Evolutionary conservation across 1,139 yeast species (phyloP).

Genomic region (Zhuliangozyma blackwelliae): DNA sequence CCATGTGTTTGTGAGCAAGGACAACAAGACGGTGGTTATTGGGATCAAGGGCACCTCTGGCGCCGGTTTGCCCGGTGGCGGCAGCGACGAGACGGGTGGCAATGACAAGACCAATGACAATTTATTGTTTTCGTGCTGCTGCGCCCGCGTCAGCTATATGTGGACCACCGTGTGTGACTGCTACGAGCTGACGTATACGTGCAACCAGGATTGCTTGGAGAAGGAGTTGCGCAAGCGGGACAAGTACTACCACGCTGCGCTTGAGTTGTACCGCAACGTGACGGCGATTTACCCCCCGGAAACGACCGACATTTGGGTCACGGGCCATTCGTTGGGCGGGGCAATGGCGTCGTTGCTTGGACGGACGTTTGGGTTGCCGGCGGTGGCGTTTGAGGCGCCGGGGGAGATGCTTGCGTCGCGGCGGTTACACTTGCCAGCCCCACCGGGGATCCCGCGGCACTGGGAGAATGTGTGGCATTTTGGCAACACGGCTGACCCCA

Average conservation of each 20-base stretch:
- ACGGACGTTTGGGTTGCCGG: constrained; percentile 86
- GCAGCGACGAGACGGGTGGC: constrained; percentile 70
- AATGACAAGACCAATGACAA: constrained; percentile 87
- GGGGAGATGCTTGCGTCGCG: constrained; percentile 83
- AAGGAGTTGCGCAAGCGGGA: constrained; percentile 69
- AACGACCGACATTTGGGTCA: constrained; percentile 71
- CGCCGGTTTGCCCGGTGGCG: constrained; percentile 71
- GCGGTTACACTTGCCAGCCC: constrained; percentile 84
- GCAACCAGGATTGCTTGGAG: constrained; percentile 86
- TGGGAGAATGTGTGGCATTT: constrained; percentile 89
- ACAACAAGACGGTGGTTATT: constrained; percentile 65
- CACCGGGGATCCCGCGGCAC: constrained; percentile 82
- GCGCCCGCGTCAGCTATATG: constrained; percentile 86
- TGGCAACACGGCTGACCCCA: constrained; percentile 97
- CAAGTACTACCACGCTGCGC: constrained; percentile 74
- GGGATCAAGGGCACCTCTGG: constrained; percentile 93
- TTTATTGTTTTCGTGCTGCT: constrained; percentile 87
- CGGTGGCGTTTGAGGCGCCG: constrained; percentile 88
- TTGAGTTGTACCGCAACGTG: constrained; percentile 77
- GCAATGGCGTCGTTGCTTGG: constrained; percentile 78
- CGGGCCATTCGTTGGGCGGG: constrained; percentile 97
- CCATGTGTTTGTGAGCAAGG: constrained; percentile 74
- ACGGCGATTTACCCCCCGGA: constrained; percentile 59
- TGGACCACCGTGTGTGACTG: constrained; percentile 98
- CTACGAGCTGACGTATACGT: constrained; percentile 77